phyloP scores from a whole-genome alignment of 2,329 filamentous ascomycete species.

The Penicillium sp. region DNA sequence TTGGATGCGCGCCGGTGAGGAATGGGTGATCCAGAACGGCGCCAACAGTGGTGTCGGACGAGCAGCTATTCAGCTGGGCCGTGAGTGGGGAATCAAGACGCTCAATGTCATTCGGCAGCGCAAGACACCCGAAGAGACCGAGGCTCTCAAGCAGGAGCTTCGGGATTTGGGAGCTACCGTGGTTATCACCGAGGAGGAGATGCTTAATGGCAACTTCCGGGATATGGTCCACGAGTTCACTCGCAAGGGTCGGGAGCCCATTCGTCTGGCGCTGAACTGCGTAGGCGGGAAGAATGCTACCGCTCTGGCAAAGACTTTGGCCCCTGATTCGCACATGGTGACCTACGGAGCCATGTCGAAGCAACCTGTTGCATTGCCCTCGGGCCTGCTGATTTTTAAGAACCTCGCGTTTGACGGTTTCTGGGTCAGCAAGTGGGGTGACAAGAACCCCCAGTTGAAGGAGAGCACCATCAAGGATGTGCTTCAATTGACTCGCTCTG shows the following conservation, averaged over 20 bases:
- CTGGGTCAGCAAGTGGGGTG: slow-evolving; percentile 87
- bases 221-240: slow-evolving; percentile 58
- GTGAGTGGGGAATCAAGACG: slow-evolving; percentile 77
- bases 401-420: slow-evolving; percentile 83
- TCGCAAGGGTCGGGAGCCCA: slow-evolving; percentile 58
- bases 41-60: slow-evolving; percentile 89
- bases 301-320: slow-evolving; percentile 65
- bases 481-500: slow-evolving; percentile 61
- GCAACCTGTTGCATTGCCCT: slow-evolving; percentile 71
- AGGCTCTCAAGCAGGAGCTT: slow-evolving; percentile 54
- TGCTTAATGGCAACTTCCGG: slow-evolving; percentile 39
- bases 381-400: slow-evolving; percentile 85
- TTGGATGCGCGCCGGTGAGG: slow-evolving; percentile 53
- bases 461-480: slow-evolving; percentile 76
- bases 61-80: slow-evolving; percentile 78
- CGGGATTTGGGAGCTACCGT: slow-evolving; percentile 53
- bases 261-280: slow-evolving; percentile 80
- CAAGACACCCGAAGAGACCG: slow-evolving; percentile 55
- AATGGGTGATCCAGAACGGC: slow-evolving; percentile 96
- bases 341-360: slow-evolving; percentile 94
- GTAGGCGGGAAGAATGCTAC: slow-evolving; percentile 81
- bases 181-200: slow-evolving; percentile 55
- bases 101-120: slow-evolving; percentile 81
- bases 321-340: slow-evolving; percentile 63
- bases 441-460: slow-evolving; percentile 64